Evolutionary conservation across 2,329 filamentous ascomycete genomes (phyloP), one percentile per base, ranked within the genome.

Genomic region (Leptographium radiaticola): DNA sequence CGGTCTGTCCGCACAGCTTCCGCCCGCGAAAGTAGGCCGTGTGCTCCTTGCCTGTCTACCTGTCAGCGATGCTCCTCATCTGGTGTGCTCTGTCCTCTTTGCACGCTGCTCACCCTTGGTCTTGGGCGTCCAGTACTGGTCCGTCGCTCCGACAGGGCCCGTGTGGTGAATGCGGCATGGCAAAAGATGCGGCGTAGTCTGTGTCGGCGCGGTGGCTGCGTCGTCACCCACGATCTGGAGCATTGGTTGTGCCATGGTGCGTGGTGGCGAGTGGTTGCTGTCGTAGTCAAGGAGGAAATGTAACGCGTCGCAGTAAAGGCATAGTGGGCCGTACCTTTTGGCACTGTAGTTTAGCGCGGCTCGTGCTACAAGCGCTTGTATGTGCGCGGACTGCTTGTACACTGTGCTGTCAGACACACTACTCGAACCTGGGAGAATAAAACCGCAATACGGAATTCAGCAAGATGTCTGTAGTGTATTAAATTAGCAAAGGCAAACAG

Each of bases 91-190:
- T 25, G 8, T 44, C 13, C 42, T 44, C 42, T 11, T 20, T 16
- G 20, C 44, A 30, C 36, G 10, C 13, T n/a, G 4, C n/a, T 18
- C 16, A 53, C 55, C 46, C 45, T 49, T 52, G 25, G 55, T 40
- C 11, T 64, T 67, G 0, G 87, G 86, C 7, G 71, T 74, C 89
- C 89, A 96, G 65, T 87, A 89, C 45, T 81, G 72, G 25, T 77
- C 67, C 6, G 77, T 71, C 1, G 80, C 72, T 51, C 82, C 77
- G 53, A 91, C 73, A 1, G 81, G 74, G 1, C 90, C 90, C 61
- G 86, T 80, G 67, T 94, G 84, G 62, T 90, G 77, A 63, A 96
- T 80, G 53, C 81, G 79, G 62, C 87, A 93, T 4, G 90, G 89
- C 15, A 96, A 75, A 20, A 95, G 71, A 63, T 95, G 84, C 5